phyloP scores from a whole-genome alignment of 2,329 filamentous ascomycete genomes.

The Mycosphaerelloides madeirae region DNA sequence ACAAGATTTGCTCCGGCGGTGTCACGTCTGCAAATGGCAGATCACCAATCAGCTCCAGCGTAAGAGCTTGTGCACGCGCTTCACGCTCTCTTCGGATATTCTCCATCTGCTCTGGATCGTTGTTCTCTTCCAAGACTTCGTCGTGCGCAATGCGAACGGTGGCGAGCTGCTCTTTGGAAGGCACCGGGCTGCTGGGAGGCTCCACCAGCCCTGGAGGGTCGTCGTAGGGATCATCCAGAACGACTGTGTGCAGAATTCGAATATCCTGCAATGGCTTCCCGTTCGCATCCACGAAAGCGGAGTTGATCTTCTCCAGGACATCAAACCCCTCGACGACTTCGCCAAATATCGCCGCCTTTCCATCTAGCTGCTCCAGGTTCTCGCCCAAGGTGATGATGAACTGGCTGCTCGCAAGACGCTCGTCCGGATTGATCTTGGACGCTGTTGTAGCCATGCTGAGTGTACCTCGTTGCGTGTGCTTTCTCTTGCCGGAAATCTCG shows the following conservation, averaged over 20 bases:
- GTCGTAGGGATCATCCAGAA: slow-evolving; percentile 87
- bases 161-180: slow-evolving; percentile 77
- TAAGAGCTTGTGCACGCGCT: slow-evolving; percentile 87
- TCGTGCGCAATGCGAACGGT: slow-evolving; percentile 91
- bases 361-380: slow-evolving; percentile 83
- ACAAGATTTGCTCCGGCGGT: slow-evolving; percentile 93
- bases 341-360: slow-evolving; percentile 90
- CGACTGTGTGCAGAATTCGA: slow-evolving; percentile 83
- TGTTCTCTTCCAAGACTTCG: slow-evolving; percentile 70
- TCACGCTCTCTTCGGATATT: slow-evolving; percentile 79
- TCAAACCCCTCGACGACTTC: slow-evolving; percentile 96
- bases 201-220: slow-evolving; percentile 74
- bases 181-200: slow-evolving; percentile 73
- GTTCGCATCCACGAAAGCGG: slow-evolving; percentile 77
- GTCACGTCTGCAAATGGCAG: slow-evolving; percentile 96
- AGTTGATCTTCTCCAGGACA: slow-evolving; percentile 86
- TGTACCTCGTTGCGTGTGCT: slow-evolving; percentile 82
- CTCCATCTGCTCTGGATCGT: slow-evolving; percentile 76
- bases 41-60: slow-evolving; percentile 96
- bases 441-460: slow-evolving; percentile 97
- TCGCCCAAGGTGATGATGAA: slow-evolving; percentile 91
- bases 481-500: slow-evolving; percentile 80
- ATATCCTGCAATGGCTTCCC: slow-evolving; percentile 91
- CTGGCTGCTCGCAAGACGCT: slow-evolving; percentile 79
- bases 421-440: slow-evolving; percentile 69